Conservation (phyloP, 2,329 filamentous ascomycete genomes). For the Lanzia echinophila region DNA sequence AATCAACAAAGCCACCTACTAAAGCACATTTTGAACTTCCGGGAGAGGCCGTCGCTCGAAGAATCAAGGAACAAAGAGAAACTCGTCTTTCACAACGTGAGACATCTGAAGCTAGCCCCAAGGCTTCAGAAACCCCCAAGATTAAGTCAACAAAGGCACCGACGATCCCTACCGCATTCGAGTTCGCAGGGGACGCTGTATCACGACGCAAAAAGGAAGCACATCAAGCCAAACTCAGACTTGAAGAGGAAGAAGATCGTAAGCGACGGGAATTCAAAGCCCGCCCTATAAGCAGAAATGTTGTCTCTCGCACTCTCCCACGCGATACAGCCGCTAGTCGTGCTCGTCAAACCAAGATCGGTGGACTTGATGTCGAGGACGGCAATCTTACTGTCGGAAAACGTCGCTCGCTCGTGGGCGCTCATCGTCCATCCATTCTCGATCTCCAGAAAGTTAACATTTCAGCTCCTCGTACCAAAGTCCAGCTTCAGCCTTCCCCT, state of each 20-base stretch:
- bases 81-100: conserved; percentile 41
- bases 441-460: conserved; percentile 28
- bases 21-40: conserved; percentile 54
- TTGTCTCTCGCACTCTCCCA: conserved; percentile 35
- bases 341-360: conserved; percentile 43
- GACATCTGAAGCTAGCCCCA: conserved; percentile 31
- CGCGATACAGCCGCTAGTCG: conserved; percentile 54
- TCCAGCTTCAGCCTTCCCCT: conserved; percentile 14
- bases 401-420: conserved; percentile 27
- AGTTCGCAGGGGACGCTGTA: conserved; percentile 57
- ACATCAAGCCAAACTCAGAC: conserved; percentile 47
- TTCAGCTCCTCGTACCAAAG: conserved; percentile 25
- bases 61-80: conserved; percentile 52
- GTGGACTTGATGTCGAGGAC: conserved; percentile 22
- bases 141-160: conserved; percentile 46
- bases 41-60: conserved; percentile 53
- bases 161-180: conserved; percentile 47
- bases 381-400: conserved; percentile 21
- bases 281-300: conserved; percentile 44
- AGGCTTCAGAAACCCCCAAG: conserved; percentile 34
- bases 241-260: conserved; percentile 53
- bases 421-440: conserved; percentile 31
- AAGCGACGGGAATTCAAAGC: conserved; percentile 59
- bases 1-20: conserved; percentile 49
- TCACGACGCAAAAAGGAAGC: conserved; percentile 43